These are phyloP conservation scores for Monilinia vaccinii-corymbosi DNA, from an alignment of 2,329 filamentous ascomycete genomes.

Conservation along the genomic window DNA sequence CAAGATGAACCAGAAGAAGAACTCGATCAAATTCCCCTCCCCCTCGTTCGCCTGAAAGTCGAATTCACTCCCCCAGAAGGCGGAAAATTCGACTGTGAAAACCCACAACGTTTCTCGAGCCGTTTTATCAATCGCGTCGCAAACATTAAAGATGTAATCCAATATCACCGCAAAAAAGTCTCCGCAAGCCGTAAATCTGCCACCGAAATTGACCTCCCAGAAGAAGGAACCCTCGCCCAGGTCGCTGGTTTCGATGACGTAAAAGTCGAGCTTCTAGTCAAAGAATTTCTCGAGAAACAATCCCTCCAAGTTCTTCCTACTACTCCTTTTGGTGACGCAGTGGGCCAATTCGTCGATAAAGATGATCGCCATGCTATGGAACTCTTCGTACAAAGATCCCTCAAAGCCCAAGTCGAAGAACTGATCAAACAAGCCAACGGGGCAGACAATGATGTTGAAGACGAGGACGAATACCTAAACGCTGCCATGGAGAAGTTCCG, in stretches of 20 bases:
- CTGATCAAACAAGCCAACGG: slow-evolving; percentile 39
- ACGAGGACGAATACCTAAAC: slow-evolving; percentile 62
- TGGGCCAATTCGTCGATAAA: slow-evolving; percentile 87
- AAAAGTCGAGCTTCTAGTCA: slow-evolving; percentile 81
- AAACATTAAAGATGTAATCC: slow-evolving; percentile 87
- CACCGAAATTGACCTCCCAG: slow-evolving; percentile 46
- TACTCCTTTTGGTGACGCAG: slow-evolving; percentile 85
- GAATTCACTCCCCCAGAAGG: slow-evolving; percentile 82
- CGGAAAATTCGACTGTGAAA: slow-evolving; percentile 81
- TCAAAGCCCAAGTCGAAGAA: slow-evolving; percentile 61
- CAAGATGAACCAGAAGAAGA: slow-evolving; percentile 53
- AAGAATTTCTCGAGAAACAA: slow-evolving; percentile 71
- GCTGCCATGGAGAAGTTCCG: slow-evolving; percentile 66
- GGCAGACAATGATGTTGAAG: slow-evolving; percentile 52
- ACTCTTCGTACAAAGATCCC: slow-evolving; percentile 63
- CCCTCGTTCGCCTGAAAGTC: slow-evolving; percentile 80
- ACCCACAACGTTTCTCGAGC: slow-evolving; percentile 92
- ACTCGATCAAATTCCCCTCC: slow-evolving; percentile 60
- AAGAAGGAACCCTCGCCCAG: slow-evolving; percentile 54
- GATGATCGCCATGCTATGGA: slow-evolving; percentile 92
- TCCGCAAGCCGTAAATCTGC: slow-evolving; percentile 36
- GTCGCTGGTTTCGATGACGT: slow-evolving; percentile 56
- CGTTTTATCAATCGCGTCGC: slow-evolving; percentile 84
- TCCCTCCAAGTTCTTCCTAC: slow-evolving; percentile 89
- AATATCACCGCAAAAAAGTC: slow-evolving; percentile 87